Percentiles rank a stretch among this genome's conserved stretches.
These are phyloP conservation scores for Kwoniella pini DNA, from an alignment of 768 basidiomycete species.

Conservation along the genomic window DNA sequence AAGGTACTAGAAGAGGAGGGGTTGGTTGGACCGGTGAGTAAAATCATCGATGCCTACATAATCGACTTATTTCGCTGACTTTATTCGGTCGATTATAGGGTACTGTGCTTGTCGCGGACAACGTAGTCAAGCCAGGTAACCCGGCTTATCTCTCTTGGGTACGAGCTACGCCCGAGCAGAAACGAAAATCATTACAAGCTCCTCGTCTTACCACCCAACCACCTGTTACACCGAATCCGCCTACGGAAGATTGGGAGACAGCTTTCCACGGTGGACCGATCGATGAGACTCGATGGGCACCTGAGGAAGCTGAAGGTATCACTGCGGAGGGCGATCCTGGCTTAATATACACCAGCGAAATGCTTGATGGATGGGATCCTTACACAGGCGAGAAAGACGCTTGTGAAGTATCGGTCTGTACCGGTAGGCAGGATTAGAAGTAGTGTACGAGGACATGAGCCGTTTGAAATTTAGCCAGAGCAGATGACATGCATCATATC, in stretches of 20 bases:
- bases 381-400: slow-evolving; percentile 53
- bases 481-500: neutral
- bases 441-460: neutral
- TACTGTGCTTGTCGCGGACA: slow-evolving; percentile 52
- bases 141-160: slow-evolving; percentile 53
- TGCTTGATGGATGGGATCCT: slow-evolving; percentile 51
- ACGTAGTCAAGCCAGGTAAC: slow-evolving; percentile 54
- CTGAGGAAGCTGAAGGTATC: slow-evolving; percentile 45
- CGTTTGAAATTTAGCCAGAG: too few species aligned
- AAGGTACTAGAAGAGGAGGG: slow-evolving; percentile 53
- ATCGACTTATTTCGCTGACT: neutral
- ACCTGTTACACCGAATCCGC: slow-evolving; percentile 37
- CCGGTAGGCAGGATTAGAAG: slow-evolving; percentile 29
- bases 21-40: slow-evolving; percentile 46
- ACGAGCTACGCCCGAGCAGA: slow-evolving; percentile 42
- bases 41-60: neutral
- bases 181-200: slow-evolving; percentile 28
- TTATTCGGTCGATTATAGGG: slow-evolving; percentile 41
- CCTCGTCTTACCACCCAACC: slow-evolving; percentile 33
- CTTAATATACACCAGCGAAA: slow-evolving; percentile 45
- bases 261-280: slow-evolving; percentile 47
- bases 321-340: slow-evolving; percentile 41
- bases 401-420: slow-evolving; percentile 49
- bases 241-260: slow-evolving; percentile 38
- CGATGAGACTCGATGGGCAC: slow-evolving; percentile 48